Base-by-base conservation (phyloP, 441 rosid species). In the Lepidium campestre region DNA sequence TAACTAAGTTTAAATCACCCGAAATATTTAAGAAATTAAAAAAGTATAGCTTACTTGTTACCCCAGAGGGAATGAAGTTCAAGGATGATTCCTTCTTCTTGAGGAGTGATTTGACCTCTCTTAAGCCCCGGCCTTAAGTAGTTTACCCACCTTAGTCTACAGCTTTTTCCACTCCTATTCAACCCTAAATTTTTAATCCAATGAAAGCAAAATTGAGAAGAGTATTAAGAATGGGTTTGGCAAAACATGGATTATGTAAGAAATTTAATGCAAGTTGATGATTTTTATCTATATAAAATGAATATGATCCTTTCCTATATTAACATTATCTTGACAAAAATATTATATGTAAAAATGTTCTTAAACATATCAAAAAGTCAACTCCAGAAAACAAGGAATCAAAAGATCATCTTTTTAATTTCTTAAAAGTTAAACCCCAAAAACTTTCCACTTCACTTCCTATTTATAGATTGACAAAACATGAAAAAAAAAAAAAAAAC, bases 121-220 rank as follows among this genome's bases (percentile, higher is more conserved):
- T 82, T 88, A 9, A 86, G 86, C 22, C 93, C 93, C 46, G 93
- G 97, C 62, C 91, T 80, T 10, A 85, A 79, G 77, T 88, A 90
- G 75, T 88, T 90, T 72, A 90, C 90, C 97, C 93, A 88, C 75
- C 97, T 83, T 25, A 91, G 80, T 74, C 96, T 81, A 67, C 91
- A 88, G 45, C 96, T 91, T 76, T 88, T 91, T 1, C 93, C 90
- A 65, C 82, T 84, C 65, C 91, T 80, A 27, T 82, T 91, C 80
- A 88, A 75, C 34, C 97, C 91, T 84, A 71, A 3, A 36, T 57
- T 65, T 63, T 18, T n/a, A 6, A 52, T 14, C 14, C 45, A 34
- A n/a, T 23, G n/a, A n/a, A 48, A 6, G 5, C 35, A 27, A 11
- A 27, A 63, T 40, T 13, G 40, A 46, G 23, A 18, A n/a, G 23